Evolutionary conservation across 1,284 basidiomycete genomes (phyloP).

Genomic region (Xanthoconium separans): DNA sequence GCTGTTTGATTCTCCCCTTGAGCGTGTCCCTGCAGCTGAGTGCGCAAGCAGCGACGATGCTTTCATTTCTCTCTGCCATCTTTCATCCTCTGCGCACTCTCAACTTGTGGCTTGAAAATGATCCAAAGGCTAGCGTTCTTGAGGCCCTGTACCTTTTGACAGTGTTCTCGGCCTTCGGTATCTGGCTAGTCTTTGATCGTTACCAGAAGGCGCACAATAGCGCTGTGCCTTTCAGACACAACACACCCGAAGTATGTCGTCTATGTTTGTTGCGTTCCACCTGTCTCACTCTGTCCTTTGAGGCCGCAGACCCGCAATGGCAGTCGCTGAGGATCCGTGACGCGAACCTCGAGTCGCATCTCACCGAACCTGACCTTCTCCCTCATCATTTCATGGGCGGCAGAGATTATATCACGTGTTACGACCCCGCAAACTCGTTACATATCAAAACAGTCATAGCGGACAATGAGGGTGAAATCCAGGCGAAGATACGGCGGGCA

Average conservation of each 20-base stretch:
- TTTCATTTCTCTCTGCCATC: conserved; percentile 46
- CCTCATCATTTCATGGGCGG: conserved; percentile 46
- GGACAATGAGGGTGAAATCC: conserved; percentile 67
- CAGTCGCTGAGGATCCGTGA: conserved; percentile 52
- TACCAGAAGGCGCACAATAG: conserved; percentile 72
- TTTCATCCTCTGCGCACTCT: conserved; percentile 50
- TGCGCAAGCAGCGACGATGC: conserved; percentile 20
- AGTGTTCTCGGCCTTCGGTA: conserved; percentile 68
- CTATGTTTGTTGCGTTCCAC: not conserved
- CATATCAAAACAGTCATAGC: conserved; percentile 73
- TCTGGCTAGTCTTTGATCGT: conserved; percentile 72
- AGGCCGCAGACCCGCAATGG: conserved; percentile 60
- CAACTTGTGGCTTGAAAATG: conserved; percentile 45
- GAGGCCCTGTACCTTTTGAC: conserved; percentile 58
- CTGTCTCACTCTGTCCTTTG: conserved; percentile 14
- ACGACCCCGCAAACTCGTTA: conserved; percentile 85
- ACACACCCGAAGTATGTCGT: conserved; percentile 55
- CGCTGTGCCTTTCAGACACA: conserved; percentile 62
- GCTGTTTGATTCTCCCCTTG: not conserved
- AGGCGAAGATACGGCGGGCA: conserved; percentile 67
- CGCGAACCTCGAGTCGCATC: conserved; percentile 63
- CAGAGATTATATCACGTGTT: conserved; percentile 78
- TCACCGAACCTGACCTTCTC: conserved; percentile 56
- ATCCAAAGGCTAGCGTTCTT: conserved; percentile 46
- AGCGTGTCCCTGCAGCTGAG: not conserved